Evolutionary conservation across 345 rosid species (phyloP).

Genomic region (Psidium guajava): DNA sequence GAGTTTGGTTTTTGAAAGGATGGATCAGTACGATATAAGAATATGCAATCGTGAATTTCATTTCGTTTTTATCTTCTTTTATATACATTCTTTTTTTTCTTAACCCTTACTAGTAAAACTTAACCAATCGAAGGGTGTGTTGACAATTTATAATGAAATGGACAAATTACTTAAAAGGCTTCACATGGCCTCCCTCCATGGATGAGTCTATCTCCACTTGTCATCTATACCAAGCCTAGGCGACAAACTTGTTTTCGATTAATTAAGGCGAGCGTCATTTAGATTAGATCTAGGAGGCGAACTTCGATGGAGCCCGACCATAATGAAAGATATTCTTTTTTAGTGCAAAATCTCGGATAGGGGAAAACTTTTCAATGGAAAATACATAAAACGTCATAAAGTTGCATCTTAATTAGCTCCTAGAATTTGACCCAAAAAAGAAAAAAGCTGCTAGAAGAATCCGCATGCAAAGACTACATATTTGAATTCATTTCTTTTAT

Average conservation of each 20-base stretch:
- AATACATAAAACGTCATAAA: no score
- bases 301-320: neutral
- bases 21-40: neutral
- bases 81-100: neutral
- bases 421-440: no score
- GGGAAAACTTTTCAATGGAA: neutral
- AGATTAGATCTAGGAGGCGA: neutral
- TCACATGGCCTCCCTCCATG: neutral
- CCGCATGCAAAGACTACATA: no score
- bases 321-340: neutral
- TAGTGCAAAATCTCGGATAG: neutral
- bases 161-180: neutral
- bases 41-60: neutral
- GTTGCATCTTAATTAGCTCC: no score
- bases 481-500: no score
- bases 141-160: neutral
- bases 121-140: neutral
- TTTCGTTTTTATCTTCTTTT: neutral
- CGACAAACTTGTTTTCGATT: neutral
- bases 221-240: neutral
- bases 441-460: no score
- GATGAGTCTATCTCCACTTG: neutral
- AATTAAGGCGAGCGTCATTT: neutral
- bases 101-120: neutral
- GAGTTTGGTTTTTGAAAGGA: rapidly evolving